Base-by-base conservation (phyloP, 164 flowering plant species). In the Saururus chinensis region DNA sequence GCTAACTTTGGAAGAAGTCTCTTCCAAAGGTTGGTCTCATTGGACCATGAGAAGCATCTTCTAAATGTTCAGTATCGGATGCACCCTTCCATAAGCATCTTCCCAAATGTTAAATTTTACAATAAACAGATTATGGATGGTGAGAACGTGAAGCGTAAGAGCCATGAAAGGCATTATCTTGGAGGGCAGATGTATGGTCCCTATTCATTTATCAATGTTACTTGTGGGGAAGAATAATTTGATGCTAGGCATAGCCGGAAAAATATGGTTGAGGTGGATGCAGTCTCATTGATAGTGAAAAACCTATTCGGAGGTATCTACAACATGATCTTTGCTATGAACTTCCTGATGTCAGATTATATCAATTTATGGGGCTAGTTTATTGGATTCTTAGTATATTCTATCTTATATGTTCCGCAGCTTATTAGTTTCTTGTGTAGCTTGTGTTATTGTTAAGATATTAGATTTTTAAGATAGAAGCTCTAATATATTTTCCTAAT, bases 71-170 rank as follows among this genome's bases (percentile, higher is more conserved):
- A 82, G 53, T 80, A 82, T 55, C 51, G 82, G 54, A 80, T 82
- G 83, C 81, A 78, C 66, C 83, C 83, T 4, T 65, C 75, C 4
- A 79, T 79, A 51, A 82, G 81, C 49, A 51, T 51, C 4, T 80
- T 82, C 57, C 90, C 90, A 40, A 85, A 79, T 64, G 40, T 20
- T 6, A 72, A 72, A 24, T 82, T 84, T 53, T 84, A 84, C 21
- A 23, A 57, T 9, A 69, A 64, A 0, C 67, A 64, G 63, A 79
- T 84, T 54, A 14, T 5, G 25, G 81, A 84, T 73, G 85, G 72
- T n/a, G 68, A 68, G 20, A 75, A 61, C 59, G 84, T 84, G 13
- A 70, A 19, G 35, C 40, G 48, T 1, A 51, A 24, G 52, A 60
- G 64, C 53, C 72, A 80, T 40, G 51, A 57, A 19, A 70, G 53